Evolutionary conservation across 345 rosid species (phyloP), one percentile per base, ranked within the genome.

Genomic region (Hibiscus mutabilis): DNA sequence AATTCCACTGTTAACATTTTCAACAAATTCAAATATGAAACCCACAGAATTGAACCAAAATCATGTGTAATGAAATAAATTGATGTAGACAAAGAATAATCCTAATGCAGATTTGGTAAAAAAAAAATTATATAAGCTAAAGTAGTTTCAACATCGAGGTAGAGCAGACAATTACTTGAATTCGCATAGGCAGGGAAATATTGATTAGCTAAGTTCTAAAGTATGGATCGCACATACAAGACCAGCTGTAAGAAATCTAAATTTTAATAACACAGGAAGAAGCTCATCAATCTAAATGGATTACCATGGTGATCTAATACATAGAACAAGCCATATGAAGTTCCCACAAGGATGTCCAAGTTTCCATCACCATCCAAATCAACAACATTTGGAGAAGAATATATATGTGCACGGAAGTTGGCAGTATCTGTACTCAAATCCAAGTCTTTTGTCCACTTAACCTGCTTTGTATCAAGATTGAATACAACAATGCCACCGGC

Each of bases 281-380:
- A 40, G 31, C 21, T 3, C 5, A 9, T 12, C 57, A 58, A 12
- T 72, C 24, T 47, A 24, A 44, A 18, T 22, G 74, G 21, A 75
- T 82, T 86, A 96, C 99, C 99, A 74, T 77, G 93, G 78, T 96
- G 99, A 87, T 96, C 99, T 80, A 96, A 73, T 75, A 89, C 95
- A 81, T 96, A 96, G 79, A 96, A 92, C 80, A 92, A 80, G 76
- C 99, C 99, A 82, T 81, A 92, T 33, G 98, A 96, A 72, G 97
- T 96, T 74, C 99, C 99, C 24, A 92, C 93, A 76, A 92, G 95
- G 72, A 96, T 91, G 81, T 96, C 99, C 90, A 96, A 78, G 76
- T 92, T 84, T 56, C 99, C 99, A 86, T 96, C 98, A 27, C 98
- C 98, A 82, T 96, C 97, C 91, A 96, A 89, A 86, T 96, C 99